Evolutionary conservation across 257 asterid genomes (phyloP).

Genomic region (Ligustrum vulgare): DNA sequence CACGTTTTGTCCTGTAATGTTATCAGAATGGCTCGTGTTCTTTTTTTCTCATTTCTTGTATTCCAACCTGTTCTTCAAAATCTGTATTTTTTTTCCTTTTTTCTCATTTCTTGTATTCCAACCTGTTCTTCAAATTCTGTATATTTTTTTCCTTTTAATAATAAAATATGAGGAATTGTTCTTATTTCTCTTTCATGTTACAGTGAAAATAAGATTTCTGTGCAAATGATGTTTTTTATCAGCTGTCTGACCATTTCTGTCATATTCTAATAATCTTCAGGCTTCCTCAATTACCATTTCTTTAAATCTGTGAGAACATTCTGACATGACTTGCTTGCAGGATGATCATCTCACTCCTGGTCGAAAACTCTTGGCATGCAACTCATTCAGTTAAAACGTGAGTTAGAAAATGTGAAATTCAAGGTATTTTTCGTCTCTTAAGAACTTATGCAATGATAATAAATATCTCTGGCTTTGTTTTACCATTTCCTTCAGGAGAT

Average conservation of each 20-base stretch:
- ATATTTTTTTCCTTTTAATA: not conserved
- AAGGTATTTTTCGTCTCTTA: conserved; percentile 37
- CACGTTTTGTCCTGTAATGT: not conserved
- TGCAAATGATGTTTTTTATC: not conserved
- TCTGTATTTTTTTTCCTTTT: no score
- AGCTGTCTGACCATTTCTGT: not conserved
- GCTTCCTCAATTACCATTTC: not conserved
- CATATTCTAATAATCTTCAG: not conserved
- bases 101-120: no score
- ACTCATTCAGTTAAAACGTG: conserved; percentile 74
- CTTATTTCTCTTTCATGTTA: not conserved
- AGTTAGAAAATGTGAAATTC: conserved; percentile 45
- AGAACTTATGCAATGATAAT: conserved; percentile 13
- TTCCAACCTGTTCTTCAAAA: conserved; percentile 2
- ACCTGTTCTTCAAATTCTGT: no score
- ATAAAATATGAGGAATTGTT: conserved; percentile 1
- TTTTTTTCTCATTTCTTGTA: conserved; percentile 4
- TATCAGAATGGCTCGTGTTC: not conserved
- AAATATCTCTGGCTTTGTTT: not conserved
- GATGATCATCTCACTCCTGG: conserved; percentile 75
- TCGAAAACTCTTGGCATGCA: conserved; percentile 69
- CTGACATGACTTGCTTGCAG: conserved; percentile 47
- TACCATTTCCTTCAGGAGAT: no score
- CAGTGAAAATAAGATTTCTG: not conserved
- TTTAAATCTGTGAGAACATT: conserved; percentile 19